Evolutionary conservation across 2,329 filamentous ascomycete species (phyloP).

Genomic region (Colletotrichum caudatum): DNA sequence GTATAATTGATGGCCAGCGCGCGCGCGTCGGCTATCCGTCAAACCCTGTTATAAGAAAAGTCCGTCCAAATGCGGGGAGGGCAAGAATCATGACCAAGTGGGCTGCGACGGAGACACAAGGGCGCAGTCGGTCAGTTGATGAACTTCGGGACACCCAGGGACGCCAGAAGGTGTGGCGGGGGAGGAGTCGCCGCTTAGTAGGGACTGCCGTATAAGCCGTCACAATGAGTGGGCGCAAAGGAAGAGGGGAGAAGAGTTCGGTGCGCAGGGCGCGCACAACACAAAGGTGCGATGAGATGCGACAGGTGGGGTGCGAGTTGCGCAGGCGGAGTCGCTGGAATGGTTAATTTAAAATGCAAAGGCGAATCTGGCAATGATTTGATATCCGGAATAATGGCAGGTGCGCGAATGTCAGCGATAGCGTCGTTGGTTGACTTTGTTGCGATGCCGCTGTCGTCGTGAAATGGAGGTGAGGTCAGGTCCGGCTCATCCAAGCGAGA

Average conservation of each 20-base stretch:
- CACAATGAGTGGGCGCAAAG: slow-evolving; percentile 20
- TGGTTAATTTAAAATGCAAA: slow-evolving; percentile 29
- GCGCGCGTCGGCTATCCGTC: slow-evolving; percentile 23
- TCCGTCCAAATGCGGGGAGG: slow-evolving; percentile 29
- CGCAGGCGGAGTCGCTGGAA: slow-evolving; percentile 19
- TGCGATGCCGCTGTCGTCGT: slow-evolving; percentile 13
- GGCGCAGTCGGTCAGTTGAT: slow-evolving; percentile 23
- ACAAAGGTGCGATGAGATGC: slow-evolving; percentile 15
- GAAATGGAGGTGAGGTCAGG: slow-evolving; percentile 19
- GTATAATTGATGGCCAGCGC: slow-evolving; percentile 1
- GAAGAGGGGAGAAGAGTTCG: slow-evolving; percentile 5
- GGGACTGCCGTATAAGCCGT: slow-evolving; percentile 34
- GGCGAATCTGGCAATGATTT: slow-evolving; percentile 23
- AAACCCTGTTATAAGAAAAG: slow-evolving; percentile 26
- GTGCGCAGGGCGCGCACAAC: slow-evolving; percentile 14
- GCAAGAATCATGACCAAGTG: slow-evolving; percentile 40
- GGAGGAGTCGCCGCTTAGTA: slow-evolving; percentile 14
- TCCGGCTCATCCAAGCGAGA: slow-evolving; percentile 1
- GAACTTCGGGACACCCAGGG: slow-evolving; percentile 5
- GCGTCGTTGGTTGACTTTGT: neutral
- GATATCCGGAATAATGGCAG: slow-evolving; percentile 11
- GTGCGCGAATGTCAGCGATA: slow-evolving; percentile 11
- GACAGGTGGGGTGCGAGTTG: slow-evolving; percentile 7
- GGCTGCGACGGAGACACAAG: slow-evolving; percentile 13
- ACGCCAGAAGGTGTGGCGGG: slow-evolving; percentile 6